Base-by-base conservation (phyloP, 139 green algal genomes). In the Auxenochlorella protothecoides region DNA sequence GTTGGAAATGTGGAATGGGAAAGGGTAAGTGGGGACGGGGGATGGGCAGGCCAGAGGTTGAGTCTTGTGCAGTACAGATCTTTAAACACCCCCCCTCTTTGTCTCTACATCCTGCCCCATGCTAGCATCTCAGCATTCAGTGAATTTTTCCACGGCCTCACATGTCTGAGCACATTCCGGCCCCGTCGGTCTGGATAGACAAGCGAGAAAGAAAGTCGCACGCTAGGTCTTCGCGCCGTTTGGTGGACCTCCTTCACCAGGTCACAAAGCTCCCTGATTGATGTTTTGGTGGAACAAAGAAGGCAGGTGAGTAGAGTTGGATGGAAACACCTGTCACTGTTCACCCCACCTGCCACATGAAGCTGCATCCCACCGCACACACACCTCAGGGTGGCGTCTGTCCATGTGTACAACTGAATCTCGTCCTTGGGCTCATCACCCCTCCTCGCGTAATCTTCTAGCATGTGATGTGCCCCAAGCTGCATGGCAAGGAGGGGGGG, bases 321-420 rank as follows among this genome's bases (percentile, higher is more conserved):
- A 44, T 44, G 27, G 27, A 44, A 44, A 44, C 27, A 44, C 27
- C 27, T 44, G 27, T 44, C 27, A 11, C 57, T 62, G 57, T 12
- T 5, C 53, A 62, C 66, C 6, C 66, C 9, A 5, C 14, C 66
- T 62, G 15, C 44, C 0, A 10, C n/a, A 6, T 15, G 14, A 7
- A 68, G 6, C 13, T 11, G 3, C 66, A 56, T 13, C 59, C 59
- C 9, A 10, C 9, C 59, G 11, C 59, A 63, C 59, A 63, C 59
- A 63, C 72, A 77, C 55, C 89, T 73, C 72, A 97, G 80, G 3
- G 85, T 92, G n/a, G 92, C 92, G 74, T 97, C 92, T 76, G 82
- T 83, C 92, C 92, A 97, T 0, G 92, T 97, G 89, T 97, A 92
- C 5, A 97, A 85, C 63, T 89, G 83, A 12, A 91, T 68, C 68